phyloP scores from a whole-genome alignment of 2,329 filamentous ascomycete genomes.

The Exophiala dermatitidis region DNA sequence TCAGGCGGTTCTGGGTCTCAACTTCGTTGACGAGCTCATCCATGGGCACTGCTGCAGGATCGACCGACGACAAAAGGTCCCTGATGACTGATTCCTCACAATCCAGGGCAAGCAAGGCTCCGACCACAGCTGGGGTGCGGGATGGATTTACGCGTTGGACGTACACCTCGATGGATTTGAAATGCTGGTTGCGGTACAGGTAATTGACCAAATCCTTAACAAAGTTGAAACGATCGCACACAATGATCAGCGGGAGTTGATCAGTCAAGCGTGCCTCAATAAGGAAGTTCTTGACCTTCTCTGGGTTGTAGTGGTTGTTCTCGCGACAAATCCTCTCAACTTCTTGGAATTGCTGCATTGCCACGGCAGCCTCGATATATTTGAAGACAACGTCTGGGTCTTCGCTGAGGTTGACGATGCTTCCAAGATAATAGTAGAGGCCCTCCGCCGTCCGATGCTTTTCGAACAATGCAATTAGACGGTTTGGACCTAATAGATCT shows the following conservation, averaged over 20 bases:
- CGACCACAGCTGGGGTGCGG: conserved; percentile 84
- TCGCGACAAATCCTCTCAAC: conserved; percentile 97
- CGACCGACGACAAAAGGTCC: conserved; percentile 75
- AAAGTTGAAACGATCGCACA: conserved; percentile 99
- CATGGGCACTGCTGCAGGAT: conserved; percentile 78
- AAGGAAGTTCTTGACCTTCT: conserved; percentile 98
- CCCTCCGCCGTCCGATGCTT: conserved; percentile 97
- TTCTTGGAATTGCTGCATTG: conserved; percentile 87
- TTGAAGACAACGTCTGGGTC: conserved; percentile 97
- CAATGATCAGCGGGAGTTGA: conserved; percentile 92
- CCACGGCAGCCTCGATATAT: conserved; percentile 95
- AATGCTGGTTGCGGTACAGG: conserved; percentile 98
- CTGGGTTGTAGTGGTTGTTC: conserved; percentile 79
- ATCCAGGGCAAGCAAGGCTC: conserved; percentile 89
- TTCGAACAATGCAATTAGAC: conserved; percentile 87
- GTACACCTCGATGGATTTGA: conserved; percentile 97
- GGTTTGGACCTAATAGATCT: conserved; percentile 79
- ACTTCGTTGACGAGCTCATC: conserved; percentile 91
- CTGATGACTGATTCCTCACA: conserved; percentile 97
- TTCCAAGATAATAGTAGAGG: conserved; percentile 95
- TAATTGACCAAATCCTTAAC: conserved; percentile 94
- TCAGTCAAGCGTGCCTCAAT: conserved; percentile 91
- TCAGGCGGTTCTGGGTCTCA: conserved; percentile 90
- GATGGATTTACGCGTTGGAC: conserved; percentile 94
- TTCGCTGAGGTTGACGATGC: conserved; percentile 93